phyloP scores from a whole-genome alignment of 306 rosid species.

The Pterocarpus macrocarpus region DNA sequence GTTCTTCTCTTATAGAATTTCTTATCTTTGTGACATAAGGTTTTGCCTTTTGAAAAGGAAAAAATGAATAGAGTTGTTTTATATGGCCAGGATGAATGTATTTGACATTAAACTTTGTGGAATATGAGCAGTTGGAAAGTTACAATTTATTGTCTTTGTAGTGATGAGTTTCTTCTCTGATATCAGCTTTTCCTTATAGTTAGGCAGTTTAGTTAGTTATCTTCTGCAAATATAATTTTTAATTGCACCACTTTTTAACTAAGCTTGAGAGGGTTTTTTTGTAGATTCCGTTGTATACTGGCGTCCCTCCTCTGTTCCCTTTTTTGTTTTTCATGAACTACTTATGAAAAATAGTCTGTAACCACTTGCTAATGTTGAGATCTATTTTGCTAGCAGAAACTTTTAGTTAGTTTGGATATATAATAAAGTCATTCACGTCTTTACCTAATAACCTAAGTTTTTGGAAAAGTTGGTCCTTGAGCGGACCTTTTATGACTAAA shows the following conservation, averaged over 20 bases:
- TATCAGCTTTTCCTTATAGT: constrained; percentile 1
- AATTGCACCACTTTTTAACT: background rate
- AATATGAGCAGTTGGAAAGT: constrained; percentile 4
- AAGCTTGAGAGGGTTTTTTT: background rate
- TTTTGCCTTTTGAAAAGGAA: background rate
- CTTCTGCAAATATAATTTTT: background rate
- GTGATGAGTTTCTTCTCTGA: background rate
- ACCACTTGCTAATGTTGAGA: too few species aligned
- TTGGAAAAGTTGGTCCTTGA: too few species aligned
- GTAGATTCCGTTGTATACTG: too few species aligned
- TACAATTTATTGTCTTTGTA: background rate
- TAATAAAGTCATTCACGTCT: too few species aligned
- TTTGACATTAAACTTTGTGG: background rate
- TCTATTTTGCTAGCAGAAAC: too few species aligned
- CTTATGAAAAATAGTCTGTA: too few species aligned
- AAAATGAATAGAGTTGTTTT: background rate
- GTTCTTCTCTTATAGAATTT: background rate
- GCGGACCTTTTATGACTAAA: too few species aligned
- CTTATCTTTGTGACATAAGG: background rate
- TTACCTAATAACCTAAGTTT: too few species aligned
- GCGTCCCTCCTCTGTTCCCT: too few species aligned
- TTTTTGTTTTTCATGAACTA: too few species aligned
- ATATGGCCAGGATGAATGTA: background rate
- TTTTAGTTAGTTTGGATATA: too few species aligned
- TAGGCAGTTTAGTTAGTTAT: background rate